Percentiles rank a stretch among this genome's conserved stretches.
phyloP scores from a whole-genome alignment of 1,284 basidiomycete species.

The Sphagnurus paluster region DNA sequence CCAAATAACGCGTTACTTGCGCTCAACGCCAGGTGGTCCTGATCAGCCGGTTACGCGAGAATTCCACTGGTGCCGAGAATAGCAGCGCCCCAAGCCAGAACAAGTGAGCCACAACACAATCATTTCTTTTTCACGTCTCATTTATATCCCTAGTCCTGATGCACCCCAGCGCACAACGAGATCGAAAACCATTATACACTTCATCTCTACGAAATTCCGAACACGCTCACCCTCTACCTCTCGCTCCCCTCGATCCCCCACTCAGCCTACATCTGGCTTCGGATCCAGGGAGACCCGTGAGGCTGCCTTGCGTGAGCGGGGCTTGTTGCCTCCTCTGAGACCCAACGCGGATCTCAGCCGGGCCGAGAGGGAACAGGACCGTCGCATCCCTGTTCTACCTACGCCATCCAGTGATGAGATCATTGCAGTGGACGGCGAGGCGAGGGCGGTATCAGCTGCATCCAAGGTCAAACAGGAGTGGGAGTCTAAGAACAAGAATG shows the following conservation, averaged over 20 bases:
- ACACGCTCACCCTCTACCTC: conserved; percentile 15
- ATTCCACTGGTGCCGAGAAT: conserved; percentile 7
- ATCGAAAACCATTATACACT: conserved; percentile 30
- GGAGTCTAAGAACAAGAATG: conserved; percentile 39
- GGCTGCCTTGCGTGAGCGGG: conserved; percentile 54
- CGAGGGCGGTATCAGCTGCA: conserved; percentile 37
- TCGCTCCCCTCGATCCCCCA: conserved; percentile 10
- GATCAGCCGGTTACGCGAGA: conserved; percentile 1
- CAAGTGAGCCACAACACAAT: conserved; percentile 9
- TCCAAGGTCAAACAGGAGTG: conserved; percentile 49
- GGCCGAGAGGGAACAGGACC: conserved; percentile 48
- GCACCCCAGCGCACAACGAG: conserved; percentile 22
- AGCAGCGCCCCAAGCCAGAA: conserved; percentile 1
- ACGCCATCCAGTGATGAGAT: conserved; percentile 20
- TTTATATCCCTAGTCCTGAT: conserved; percentile 15
- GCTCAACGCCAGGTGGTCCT: not conserved
- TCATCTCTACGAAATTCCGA: conserved; percentile 33
- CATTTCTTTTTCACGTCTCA: conserved; percentile 1
- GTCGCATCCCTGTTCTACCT: conserved; percentile 30
- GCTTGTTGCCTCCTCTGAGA: conserved; percentile 47
- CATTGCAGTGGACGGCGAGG: conserved; percentile 10
- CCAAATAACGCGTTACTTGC: not conserved
- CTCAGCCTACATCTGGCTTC: conserved; percentile 21
- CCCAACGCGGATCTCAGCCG: conserved; percentile 43
- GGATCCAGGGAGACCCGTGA: conserved; percentile 40